A percentile compares a stretch with the other conserved stretches of the same genome.
These are phyloP conservation scores for Pugionium dolabratum DNA, from an alignment of 345 rosid species.

Conservation along the genomic window DNA sequence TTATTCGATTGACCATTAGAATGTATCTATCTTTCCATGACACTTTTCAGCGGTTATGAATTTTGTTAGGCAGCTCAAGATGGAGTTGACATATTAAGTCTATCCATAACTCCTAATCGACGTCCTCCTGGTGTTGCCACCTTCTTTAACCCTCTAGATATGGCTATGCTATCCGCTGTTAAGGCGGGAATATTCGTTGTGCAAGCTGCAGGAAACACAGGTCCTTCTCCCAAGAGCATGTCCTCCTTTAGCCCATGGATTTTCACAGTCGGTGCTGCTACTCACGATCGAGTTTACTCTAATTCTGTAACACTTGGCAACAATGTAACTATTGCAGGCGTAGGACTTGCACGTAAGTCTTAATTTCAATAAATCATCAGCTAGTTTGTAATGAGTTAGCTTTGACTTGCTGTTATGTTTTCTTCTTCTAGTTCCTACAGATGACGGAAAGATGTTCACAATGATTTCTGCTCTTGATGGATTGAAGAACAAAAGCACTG, in stretches of 20 bases:
- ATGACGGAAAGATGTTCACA: constrained; percentile 47
- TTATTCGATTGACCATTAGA: neutral
- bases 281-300: constrained; percentile 75
- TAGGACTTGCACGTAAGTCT: constrained; percentile 90
- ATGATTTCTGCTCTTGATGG: constrained; percentile 79
- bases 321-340: constrained; percentile 75
- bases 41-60: constrained; percentile 3
- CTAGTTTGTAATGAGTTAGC: neutral
- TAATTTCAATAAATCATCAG: neutral
- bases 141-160: constrained; percentile 92
- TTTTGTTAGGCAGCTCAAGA: constrained; percentile 89
- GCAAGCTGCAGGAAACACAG: constrained; percentile 98
- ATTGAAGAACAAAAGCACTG: constrained; percentile 59
- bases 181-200: constrained; percentile 93
- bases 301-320: constrained; percentile 84
- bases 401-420: neutral
- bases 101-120: constrained; percentile 93
- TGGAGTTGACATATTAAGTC: constrained; percentile 91
- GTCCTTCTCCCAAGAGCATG: constrained; percentile 94
- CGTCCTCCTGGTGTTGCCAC: constrained; percentile 96
- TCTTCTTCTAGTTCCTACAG: constrained; percentile 66
- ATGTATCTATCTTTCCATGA: neutral
- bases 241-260: constrained; percentile 99
- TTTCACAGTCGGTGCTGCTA: constrained; percentile 87
- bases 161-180: constrained; percentile 88